Evolutionary conservation across 331 rosid species (phyloP).

Genomic region (Erythrophleum ivorense): DNA sequence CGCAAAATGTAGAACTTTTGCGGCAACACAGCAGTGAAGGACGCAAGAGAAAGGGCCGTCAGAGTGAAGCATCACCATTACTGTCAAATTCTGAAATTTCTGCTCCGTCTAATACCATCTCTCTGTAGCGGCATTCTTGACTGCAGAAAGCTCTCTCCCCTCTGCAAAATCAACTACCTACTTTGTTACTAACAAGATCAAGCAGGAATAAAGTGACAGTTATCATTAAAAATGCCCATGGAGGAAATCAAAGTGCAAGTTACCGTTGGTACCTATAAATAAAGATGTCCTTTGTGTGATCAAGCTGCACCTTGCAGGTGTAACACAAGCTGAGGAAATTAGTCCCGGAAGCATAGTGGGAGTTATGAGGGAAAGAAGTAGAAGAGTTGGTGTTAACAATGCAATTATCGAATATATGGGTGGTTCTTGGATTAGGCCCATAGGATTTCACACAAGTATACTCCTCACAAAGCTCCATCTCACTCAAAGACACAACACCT

Average conservation of each 20-base stretch:
- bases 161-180: slow-evolving; percentile 47
- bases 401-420: slow-evolving; percentile 79
- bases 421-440: slow-evolving; percentile 79
- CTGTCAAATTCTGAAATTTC: slow-evolving; percentile 50
- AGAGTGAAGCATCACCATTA: slow-evolving; percentile 17
- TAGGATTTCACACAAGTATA: slow-evolving; percentile 84
- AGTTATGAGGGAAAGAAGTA: slow-evolving; percentile 36
- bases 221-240: no score
- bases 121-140: slow-evolving; percentile 75
- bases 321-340: slow-evolving; percentile 77
- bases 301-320: slow-evolving; percentile 84
- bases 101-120: slow-evolving; percentile 71
- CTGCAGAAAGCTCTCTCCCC: slow-evolving; percentile 97
- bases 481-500: slow-evolving; percentile 55
- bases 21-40: background rate
- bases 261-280: slow-evolving; percentile 65
- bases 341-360: slow-evolving; percentile 24
- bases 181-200: background rate
- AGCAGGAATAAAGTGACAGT: background rate
- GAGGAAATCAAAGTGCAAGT: background rate
- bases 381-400: slow-evolving; percentile 55
- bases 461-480: slow-evolving; percentile 85
- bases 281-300: slow-evolving; percentile 78
- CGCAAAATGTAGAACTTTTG: slow-evolving; percentile 10
- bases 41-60: background rate